These are phyloP conservation scores for Boletus sensibilis DNA, from an alignment of 768 basidiomycete genomes.

Conservation along the genomic window DNA sequence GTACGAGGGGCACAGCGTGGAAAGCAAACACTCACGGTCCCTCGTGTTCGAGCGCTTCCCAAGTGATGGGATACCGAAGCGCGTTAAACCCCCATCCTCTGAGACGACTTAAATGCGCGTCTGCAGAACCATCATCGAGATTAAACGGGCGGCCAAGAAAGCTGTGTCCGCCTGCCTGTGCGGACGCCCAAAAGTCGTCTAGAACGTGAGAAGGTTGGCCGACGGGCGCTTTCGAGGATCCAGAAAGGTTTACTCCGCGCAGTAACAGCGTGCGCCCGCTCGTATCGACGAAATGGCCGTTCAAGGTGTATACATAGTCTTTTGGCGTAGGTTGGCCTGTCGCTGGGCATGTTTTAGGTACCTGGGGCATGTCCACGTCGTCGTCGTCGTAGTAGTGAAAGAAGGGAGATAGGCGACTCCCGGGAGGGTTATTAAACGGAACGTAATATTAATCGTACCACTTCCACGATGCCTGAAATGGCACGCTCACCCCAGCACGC, in stretches of 20 bases:
- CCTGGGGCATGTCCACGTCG: conserved; percentile 21
- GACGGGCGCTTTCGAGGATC: conserved; percentile 81
- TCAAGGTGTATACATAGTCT: conserved; percentile 60
- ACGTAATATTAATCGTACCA: conserved; percentile 21
- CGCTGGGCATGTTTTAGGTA: conserved; percentile 18
- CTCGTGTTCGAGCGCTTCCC: conserved; percentile 92
- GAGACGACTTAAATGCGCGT: conserved; percentile 83
- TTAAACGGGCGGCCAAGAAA: conserved; percentile 81
- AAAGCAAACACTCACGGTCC: conserved; percentile 75
- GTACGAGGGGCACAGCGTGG: neutral
- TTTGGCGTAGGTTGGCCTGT: conserved; percentile 15
- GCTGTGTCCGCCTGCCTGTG: conserved; percentile 63
- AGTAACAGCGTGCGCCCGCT: conserved; percentile 76
- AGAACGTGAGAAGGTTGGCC: conserved; percentile 64
- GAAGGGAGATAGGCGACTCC: neutral
- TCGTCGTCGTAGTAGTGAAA: conserved; percentile 1
- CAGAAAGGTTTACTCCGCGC: conserved; percentile 93
- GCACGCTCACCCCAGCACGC: neutral
- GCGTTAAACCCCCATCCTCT: conserved; percentile 93
- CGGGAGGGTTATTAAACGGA: neutral
- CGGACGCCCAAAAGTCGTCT: conserved; percentile 80
- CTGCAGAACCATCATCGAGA: conserved; percentile 80
- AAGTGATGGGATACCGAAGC: conserved; percentile 79
- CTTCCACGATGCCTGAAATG: conserved; percentile 10
- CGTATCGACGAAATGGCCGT: conserved; percentile 71